Base-by-base conservation (phyloP, 257 asterid genomes). In the Nyctanthes arbortristis region DNA sequence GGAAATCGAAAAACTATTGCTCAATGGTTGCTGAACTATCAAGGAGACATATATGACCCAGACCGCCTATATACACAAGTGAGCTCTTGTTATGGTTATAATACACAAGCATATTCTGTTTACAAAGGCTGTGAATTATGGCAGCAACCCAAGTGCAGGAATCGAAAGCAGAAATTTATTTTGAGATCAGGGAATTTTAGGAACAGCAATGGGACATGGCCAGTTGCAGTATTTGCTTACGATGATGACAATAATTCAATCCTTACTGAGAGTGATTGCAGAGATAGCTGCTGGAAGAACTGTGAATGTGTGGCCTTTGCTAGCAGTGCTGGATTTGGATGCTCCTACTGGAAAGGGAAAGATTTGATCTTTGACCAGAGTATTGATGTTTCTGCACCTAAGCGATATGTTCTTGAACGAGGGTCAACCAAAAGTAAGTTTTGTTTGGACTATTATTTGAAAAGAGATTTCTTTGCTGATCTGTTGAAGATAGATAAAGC, bases 241-340 rank as follows among this genome's bases (percentile, higher is more conserved):
- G n/a, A 12, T 2, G 3, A 12, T 12, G n/a, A 37, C 16, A 2
- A 4, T 5, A 75, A n/a, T n/a, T n/a, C 81, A 18, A 76, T 57
- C 71, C 77, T 73, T 36, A 66, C 76, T 24, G 22, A 66, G 68
- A 84, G 79, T 72, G 86, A 84, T 20, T 81, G 89, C 67, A 58
- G 77, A 33, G 76, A 62, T 1, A 13, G 3, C 0, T 81, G 86
- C 74, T 84, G 84, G 88, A 64, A 49, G 1, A 63, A 78, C n/a
- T 81, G 89, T 2, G 57, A 61, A 9, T 80, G 82, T 13, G 75
- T 13, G 33, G 86, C 63, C 16, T 84, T 73, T 30, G 3, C 4
- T n/a, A 1, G 1, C 10, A 57, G 10, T 3, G 11, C 11, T 1
- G 43, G 14, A 2, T 20, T 1, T 7, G 82, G 79, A 1, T 84